Conservation (phyloP, 2,329 filamentous ascomycete species). For the Aspergillus ibericus region DNA sequence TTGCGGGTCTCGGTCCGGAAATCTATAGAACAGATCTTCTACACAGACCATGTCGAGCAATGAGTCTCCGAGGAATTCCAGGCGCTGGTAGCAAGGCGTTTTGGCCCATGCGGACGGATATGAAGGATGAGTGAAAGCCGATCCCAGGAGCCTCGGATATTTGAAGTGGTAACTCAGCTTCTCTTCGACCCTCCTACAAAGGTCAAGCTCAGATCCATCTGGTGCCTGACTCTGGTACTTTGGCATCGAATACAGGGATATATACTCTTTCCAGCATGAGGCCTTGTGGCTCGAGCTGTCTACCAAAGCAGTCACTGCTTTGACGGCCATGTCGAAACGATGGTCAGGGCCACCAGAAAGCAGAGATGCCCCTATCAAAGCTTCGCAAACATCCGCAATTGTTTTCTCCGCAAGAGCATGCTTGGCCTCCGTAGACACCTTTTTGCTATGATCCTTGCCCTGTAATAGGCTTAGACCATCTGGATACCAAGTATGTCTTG, state of each 20-base stretch:
- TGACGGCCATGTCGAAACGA: constrained; percentile 61
- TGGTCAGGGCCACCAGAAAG: constrained; percentile 54
- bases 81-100: constrained; percentile 84
- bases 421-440: constrained; percentile 40
- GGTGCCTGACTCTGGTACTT: constrained; percentile 65
- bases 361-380: constrained; percentile 82
- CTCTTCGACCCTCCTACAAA: constrained; percentile 64
- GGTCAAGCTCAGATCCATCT: constrained; percentile 67
- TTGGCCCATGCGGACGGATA: constrained; percentile 71
- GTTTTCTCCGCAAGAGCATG: constrained; percentile 83
- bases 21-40: constrained; percentile 74
- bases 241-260: constrained; percentile 65
- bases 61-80: constrained; percentile 90
- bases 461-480: constrained; percentile 69
- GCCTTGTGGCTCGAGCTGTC: constrained; percentile 68
- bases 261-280: constrained; percentile 71
- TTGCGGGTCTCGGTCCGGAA: constrained; percentile 80
- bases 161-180: constrained; percentile 67
- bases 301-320: constrained; percentile 62
- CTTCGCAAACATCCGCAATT: constrained; percentile 91
- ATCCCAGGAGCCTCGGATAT: constrained; percentile 73
- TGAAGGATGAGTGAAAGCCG: constrained; percentile 85
- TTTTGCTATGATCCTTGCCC: constrained; percentile 65
- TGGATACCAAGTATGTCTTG: constrained; percentile 81
- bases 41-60: constrained; percentile 84